A percentile compares a stretch with the other conserved stretches of the same genome.
phyloP scores from a whole-genome alignment of 2,329 filamentous ascomycete genomes.

The Phaeoacremonium minimum region DNA sequence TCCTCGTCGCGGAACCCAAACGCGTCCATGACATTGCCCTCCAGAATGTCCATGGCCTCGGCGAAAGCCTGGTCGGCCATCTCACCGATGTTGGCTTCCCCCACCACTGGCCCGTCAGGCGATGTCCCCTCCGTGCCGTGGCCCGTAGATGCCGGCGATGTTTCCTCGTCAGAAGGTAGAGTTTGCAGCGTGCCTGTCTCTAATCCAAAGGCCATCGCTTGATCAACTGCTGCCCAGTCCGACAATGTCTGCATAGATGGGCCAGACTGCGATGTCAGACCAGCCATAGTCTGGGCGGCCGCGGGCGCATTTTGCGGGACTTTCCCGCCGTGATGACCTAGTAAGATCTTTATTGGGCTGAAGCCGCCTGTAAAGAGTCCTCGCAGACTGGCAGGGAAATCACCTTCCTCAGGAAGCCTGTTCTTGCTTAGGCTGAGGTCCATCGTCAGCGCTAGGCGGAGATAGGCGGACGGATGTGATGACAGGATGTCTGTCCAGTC shows the following conservation, averaged over 20 bases:
- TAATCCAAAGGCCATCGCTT: conserved; percentile 5
- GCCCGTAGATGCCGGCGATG: background rate
- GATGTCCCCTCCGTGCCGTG: conserved; percentile 1
- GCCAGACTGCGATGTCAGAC: no score
- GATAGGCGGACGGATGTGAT: conserved; percentile 31
- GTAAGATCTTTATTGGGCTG: conserved; percentile 25
- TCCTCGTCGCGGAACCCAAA: conserved; percentile 22
- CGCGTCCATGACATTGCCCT: conserved; percentile 23
- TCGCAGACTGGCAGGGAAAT: conserved; percentile 33
- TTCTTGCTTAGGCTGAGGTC: conserved; percentile 37
- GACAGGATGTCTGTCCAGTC: conserved; percentile 38
- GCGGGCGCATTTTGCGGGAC: background rate
- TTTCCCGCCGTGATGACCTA: conserved; percentile 16
- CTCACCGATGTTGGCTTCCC: conserved; percentile 14
- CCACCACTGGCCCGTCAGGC: conserved; percentile 10
- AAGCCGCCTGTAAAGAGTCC: conserved; percentile 31
- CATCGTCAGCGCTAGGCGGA: conserved; percentile 37
- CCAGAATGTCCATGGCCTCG: conserved; percentile 23
- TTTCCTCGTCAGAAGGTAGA: background rate
- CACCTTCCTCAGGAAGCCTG: conserved; percentile 30
- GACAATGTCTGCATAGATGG: conserved; percentile 1
- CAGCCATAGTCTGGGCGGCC: background rate
- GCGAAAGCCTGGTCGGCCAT: conserved; percentile 10
- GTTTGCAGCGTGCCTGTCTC: conserved; percentile 5
- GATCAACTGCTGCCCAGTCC: conserved; percentile 5